Evolutionary conservation across 2,329 filamentous ascomycete species (phyloP).

Genomic region (Sarocladium brachiariae): DNA sequence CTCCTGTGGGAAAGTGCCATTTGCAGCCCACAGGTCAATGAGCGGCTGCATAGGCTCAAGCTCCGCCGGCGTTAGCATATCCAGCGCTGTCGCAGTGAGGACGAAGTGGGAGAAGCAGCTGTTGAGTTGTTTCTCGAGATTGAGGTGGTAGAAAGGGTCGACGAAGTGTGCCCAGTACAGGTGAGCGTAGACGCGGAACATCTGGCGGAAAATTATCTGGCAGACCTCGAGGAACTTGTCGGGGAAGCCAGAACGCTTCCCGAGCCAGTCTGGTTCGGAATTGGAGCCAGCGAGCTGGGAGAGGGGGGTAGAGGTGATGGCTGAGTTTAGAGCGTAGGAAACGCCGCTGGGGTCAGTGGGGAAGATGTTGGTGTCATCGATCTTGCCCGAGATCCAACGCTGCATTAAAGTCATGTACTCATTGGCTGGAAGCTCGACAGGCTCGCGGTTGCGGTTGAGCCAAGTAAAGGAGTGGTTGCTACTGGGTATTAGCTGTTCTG

Average conservation of each 20-base stretch:
- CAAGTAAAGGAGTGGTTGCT: constrained; percentile 94
- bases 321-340: constrained; percentile 57
- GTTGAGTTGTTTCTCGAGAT: constrained; percentile 74
- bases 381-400: constrained; percentile 95
- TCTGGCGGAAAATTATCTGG: constrained; percentile 92
- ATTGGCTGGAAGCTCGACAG: constrained; percentile 84
- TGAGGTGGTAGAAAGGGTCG: constrained; percentile 77
- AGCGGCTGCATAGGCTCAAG: constrained; percentile 93
- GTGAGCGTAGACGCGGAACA: constrained; percentile 97
- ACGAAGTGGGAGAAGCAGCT: constrained; percentile 84
- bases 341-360: constrained; percentile 73
- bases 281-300: constrained; percentile 54
- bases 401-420: constrained; percentile 96
- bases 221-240: constrained; percentile 83
- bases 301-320: constrained; percentile 51
- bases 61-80: constrained; percentile 81
- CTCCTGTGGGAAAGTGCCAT: constrained; percentile 77
- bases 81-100: constrained; percentile 70
- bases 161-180: constrained; percentile 95
- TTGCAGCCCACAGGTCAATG: constrained; percentile 85
- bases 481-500: neutral
- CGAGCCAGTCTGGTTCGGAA: constrained; percentile 66
- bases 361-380: constrained; percentile 83
- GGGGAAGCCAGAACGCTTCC: constrained; percentile 89
- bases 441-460: constrained; percentile 81